phyloP scores from a whole-genome alignment of 164 flowering plant species.

The Annona cherimola region DNA sequence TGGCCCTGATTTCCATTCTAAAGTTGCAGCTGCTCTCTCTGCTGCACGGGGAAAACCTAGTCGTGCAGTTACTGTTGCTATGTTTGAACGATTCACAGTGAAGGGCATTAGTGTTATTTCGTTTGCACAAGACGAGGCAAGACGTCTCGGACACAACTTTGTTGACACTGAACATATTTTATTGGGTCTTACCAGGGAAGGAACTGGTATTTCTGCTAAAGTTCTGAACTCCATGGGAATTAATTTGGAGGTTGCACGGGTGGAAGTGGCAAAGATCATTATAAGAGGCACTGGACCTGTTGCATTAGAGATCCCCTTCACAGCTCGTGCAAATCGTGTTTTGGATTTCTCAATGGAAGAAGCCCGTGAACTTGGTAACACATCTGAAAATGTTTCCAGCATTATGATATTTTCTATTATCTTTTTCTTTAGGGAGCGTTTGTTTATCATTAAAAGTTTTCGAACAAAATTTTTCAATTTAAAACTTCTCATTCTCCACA shows the following conservation, averaged over 20 bases:
- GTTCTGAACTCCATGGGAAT: slow-evolving; percentile 94
- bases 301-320: slow-evolving; percentile 89
- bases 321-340: slow-evolving; percentile 94
- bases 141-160: slow-evolving; percentile 89
- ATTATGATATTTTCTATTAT: too few species aligned
- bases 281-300: slow-evolving; percentile 93
- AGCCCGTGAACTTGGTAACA: slow-evolving; percentile 89
- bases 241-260: slow-evolving; percentile 89
- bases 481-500: too few species aligned
- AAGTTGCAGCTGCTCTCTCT: slow-evolving; percentile 36
- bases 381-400: neutral
- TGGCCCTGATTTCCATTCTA: slow-evolving; percentile 44
- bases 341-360: slow-evolving; percentile 88
- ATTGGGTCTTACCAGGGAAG: slow-evolving; percentile 94
- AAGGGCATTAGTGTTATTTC: slow-evolving; percentile 91
- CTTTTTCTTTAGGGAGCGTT: too few species aligned
- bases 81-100: slow-evolving; percentile 93
- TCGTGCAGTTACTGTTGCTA: slow-evolving; percentile 52
- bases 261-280: slow-evolving; percentile 91
- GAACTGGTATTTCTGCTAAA: slow-evolving; percentile 96
- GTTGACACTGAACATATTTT: slow-evolving; percentile 94
- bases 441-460: too few species aligned
- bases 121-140: slow-evolving; percentile 98
- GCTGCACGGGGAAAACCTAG: slow-evolving; percentile 35
- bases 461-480: too few species aligned